A percentile compares a stretch with the other conserved stretches of the same genome.
These are phyloP conservation scores for Aleurites moluccanus DNA, from an alignment of 441 rosid species.

Conservation along the genomic window DNA sequence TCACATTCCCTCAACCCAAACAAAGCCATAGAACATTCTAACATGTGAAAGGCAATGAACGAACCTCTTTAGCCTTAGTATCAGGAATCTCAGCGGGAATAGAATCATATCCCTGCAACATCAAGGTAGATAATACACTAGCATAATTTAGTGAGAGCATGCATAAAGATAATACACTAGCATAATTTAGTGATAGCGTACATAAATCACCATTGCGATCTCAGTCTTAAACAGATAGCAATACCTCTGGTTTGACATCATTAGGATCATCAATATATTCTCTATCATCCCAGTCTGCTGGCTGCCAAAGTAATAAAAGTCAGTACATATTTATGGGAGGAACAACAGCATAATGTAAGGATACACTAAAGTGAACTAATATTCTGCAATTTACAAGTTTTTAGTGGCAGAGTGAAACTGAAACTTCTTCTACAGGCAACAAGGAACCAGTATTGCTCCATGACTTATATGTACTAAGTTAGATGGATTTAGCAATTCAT, in stretches of 20 bases:
- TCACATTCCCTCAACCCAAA: too few species aligned
- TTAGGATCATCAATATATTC: constrained; percentile 82
- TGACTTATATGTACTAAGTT: neutral
- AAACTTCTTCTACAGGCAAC: neutral
- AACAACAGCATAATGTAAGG: neutral
- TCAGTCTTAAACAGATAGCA: neutral
- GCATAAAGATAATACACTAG: constrained; percentile 10
- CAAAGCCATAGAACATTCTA: neutral
- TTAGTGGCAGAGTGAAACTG: neutral
- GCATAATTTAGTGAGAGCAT: constrained; percentile 16
- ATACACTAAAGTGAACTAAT: neutral
- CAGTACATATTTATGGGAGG: neutral
- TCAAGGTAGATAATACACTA: constrained; percentile 24
- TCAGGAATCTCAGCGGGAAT: constrained; percentile 67
- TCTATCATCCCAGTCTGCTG: constrained; percentile 86
- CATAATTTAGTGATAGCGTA: constrained; percentile 14
- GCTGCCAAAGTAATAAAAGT: constrained; percentile 40
- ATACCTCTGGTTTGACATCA: constrained; percentile 74
- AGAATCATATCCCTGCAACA: constrained; percentile 65
- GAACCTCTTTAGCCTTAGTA: constrained; percentile 71
- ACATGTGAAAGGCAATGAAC: constrained; percentile 11
- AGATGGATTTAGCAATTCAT: neutral
- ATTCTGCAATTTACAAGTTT: neutral
- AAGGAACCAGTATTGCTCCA: neutral
- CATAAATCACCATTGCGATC: neutral